Conservation (phyloP, 1,284 basidiomycete species). For the Sanghuangporus sanghuang region DNA sequence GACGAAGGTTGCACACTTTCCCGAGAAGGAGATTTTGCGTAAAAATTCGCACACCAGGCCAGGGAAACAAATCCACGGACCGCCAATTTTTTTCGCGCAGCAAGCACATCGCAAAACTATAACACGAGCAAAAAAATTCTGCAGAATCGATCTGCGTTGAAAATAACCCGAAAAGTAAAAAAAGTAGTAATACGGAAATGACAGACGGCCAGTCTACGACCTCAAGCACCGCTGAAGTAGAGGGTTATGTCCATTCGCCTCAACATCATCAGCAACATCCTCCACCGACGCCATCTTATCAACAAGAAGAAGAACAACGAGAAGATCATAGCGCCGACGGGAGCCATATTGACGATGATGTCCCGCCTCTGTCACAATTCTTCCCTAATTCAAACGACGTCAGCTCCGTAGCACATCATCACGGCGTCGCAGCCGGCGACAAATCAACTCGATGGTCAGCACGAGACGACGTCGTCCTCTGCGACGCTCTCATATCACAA, state of each 20-base stretch:
- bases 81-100: too few species aligned
- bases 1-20: not conserved
- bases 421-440: not conserved
- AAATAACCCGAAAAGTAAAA: not conserved
- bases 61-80: too few species aligned
- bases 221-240: not conserved
- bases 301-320: too few species aligned
- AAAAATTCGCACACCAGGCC: not conserved
- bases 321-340: too few species aligned
- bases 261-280: not conserved
- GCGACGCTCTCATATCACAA: conserved; percentile 10
- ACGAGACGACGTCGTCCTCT: conserved; percentile 10
- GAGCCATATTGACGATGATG: too few species aligned
- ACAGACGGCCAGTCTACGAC: not conserved
- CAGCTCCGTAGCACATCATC: not conserved
- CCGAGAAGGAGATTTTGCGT: not conserved
- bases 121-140: too few species aligned
- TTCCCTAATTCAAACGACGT: not conserved
- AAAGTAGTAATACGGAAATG: not conserved
- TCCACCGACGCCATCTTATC: not conserved
- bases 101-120: too few species aligned
- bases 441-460: conserved; percentile 14
- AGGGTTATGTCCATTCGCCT: not conserved
- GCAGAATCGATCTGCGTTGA: too few species aligned
- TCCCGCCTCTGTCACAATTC: not conserved